Percentiles rank a stretch among this genome's conserved stretches.
Evolutionary conservation across 1,284 basidiomycete genomes (phyloP).

Genomic region (Xerocomus cyaneibrunnescens): DNA sequence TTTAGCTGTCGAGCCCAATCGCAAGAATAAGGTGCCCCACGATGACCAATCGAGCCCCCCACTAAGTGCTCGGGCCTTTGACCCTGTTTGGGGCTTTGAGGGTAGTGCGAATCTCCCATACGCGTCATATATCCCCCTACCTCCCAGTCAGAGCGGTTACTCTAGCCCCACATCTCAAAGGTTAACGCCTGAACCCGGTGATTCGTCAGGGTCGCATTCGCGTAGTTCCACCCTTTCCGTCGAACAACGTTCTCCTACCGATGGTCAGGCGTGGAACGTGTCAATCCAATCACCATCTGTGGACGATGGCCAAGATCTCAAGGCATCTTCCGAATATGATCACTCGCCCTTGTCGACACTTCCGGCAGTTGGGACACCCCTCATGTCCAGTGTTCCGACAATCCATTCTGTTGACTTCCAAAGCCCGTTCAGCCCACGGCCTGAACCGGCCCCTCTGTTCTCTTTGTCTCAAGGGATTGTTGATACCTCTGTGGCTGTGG

Average conservation of each 20-base stretch:
- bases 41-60: slow-evolving; percentile 10
- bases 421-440: slow-evolving; percentile 35
- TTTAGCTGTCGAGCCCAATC: background rate
- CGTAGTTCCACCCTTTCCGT: slow-evolving; percentile 36
- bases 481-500: background rate
- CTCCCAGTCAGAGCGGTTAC: slow-evolving; percentile 31
- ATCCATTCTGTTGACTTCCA: slow-evolving; percentile 15
- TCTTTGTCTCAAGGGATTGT: slow-evolving; percentile 22
- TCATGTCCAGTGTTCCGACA: slow-evolving; percentile 16
- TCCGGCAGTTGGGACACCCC: slow-evolving; percentile 34
- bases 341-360: slow-evolving; percentile 36
- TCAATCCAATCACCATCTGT: slow-evolving; percentile 14
- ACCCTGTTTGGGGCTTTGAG: slow-evolving; percentile 32
- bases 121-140: slow-evolving; percentile 33
- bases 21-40: slow-evolving; percentile 1
- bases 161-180: slow-evolving; percentile 34
- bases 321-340: slow-evolving; percentile 23
- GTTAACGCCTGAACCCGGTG: slow-evolving; percentile 11
- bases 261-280: slow-evolving; percentile 18
- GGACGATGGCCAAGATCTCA: slow-evolving; percentile 8
- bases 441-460: slow-evolving; percentile 21
- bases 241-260: slow-evolving; percentile 30
- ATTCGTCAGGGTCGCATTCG: slow-evolving; percentile 26
- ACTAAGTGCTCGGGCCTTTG: slow-evolving; percentile 13
- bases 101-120: slow-evolving; percentile 23